Evolutionary conservation across 2,329 filamentous ascomycete genomes (phyloP).

Genomic region (Fusarium tricinctum): DNA sequence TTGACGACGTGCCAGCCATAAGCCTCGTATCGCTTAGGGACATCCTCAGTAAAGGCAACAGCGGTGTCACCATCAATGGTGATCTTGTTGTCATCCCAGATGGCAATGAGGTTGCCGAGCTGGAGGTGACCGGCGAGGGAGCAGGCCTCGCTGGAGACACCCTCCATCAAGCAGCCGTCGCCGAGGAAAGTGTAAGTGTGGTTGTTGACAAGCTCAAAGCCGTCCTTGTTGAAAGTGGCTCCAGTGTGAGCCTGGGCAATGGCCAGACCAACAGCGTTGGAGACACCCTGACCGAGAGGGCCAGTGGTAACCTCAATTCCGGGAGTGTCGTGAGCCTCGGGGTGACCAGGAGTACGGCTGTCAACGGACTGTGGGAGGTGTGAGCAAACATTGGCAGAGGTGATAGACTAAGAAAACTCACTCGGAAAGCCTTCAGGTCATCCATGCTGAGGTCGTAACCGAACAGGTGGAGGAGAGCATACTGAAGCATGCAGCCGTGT

Average conservation of each 20-base stretch:
- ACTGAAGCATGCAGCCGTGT: constrained; percentile 99
- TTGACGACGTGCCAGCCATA: constrained; percentile 95
- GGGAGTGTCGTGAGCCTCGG: constrained; percentile 95
- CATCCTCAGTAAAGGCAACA: constrained; percentile 96
- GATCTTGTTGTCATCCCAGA: constrained; percentile 99
- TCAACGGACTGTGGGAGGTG: constrained; percentile 61
- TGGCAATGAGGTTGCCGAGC: constrained; percentile 95
- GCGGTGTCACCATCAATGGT: constrained; percentile 95
- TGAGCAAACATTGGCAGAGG: constrained; percentile 18
- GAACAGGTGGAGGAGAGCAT: constrained; percentile 96
- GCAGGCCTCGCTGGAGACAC: constrained; percentile 92
- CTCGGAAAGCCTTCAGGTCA: constrained; percentile 96
- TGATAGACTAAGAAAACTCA: constrained; percentile 65
- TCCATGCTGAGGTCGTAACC: constrained; percentile 89
- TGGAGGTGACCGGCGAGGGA: constrained; percentile 96
- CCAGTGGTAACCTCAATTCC: constrained; percentile 98
- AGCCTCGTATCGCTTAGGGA: constrained; percentile 91
- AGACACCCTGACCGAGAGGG: constrained; percentile 96
- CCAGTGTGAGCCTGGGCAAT: constrained; percentile 94
- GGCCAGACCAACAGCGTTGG: constrained; percentile 97
- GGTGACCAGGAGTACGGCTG: constrained; percentile 93
- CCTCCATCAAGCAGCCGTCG: constrained; percentile 99
- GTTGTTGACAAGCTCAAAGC: constrained; percentile 92
- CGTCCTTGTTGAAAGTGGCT: constrained; percentile 96
- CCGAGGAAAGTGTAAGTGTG: constrained; percentile 97